Evolutionary conservation across 495 filamentous ascomycete species (phyloP), one percentile per base, ranked within the genome.

Genomic region (Gamarada debralockiae): DNA sequence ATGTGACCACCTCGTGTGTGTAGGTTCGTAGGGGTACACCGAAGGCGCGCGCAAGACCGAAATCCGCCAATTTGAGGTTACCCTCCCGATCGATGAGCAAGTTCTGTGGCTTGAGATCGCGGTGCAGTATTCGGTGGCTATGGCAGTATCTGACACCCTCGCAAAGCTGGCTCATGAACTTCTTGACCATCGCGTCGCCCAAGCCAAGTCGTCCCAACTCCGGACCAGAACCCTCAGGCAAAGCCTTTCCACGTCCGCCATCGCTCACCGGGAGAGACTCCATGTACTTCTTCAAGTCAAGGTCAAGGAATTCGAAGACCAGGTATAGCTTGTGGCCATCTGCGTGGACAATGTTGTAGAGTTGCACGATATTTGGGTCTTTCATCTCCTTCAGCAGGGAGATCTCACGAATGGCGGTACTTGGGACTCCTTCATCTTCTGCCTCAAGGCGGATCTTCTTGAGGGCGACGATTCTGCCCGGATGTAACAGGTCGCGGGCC

Each of bases 361-460:
- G 82, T 51, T 81, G 83, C 40, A 97, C 91, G 55, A 97, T 95
- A 70, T 96, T 95, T 50, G 90, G 89, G 65, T 97, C 89, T 63
- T 87, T 87, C 86, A 96, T 95, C 70, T 97, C 92, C 72, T 96
- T 97, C 56, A 97, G 80, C 25, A 97, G 78, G 23, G 89, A 95
- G 56, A 97, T 97, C 67, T 97, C 92, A 56, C 92, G 92, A 62
- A 97, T 96, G 52, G 95, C 93, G 8, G 93, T 98, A 57, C 86
- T 91, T 3, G 93, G 95, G 25, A 97, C 92, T 53, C 93, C 93
- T 66, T 97, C 93, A 77, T 95, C 90, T 72, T 98, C 93, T 55
- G 90, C 89, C 61, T 97, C 95, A 50, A 97, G 86, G 53, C 95
- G 90, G 59, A 98, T 97, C 77, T 97, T 97, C 78, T 98, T 98